phyloP scores from a whole-genome alignment of 768 basidiomycete genomes.

The Mycena floridula region DNA sequence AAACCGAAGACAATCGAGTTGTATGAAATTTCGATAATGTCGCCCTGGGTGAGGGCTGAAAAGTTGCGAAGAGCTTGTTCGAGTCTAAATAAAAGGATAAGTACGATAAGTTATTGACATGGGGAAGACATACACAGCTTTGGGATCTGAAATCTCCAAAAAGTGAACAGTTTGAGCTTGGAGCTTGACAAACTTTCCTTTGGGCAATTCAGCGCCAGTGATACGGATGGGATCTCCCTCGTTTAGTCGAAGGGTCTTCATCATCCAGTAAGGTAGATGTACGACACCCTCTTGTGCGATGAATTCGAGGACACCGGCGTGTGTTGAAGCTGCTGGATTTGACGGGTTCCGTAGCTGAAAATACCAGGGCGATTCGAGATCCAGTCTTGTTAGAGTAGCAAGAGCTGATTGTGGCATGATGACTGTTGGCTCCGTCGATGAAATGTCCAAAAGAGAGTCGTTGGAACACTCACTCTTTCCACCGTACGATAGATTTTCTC shows the following conservation, averaged over 20 bases:
- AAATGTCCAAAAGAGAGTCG: slow-evolving; percentile 7
- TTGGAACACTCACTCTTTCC: slow-evolving; percentile 78
- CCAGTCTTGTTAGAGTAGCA: slow-evolving; percentile 79
- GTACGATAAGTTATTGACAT: background rate
- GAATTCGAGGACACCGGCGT: slow-evolving; percentile 97
- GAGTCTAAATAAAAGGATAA: slow-evolving; percentile 43
- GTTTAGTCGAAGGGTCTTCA: slow-evolving; percentile 88
- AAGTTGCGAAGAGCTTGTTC: slow-evolving; percentile 95
- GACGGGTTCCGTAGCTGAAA: slow-evolving; percentile 92
- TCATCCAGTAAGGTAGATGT: slow-evolving; percentile 98
- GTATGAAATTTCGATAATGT: slow-evolving; percentile 98
- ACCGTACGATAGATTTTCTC: slow-evolving; percentile 91
- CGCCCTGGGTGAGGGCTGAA: slow-evolving; percentile 85
- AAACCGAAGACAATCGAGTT: slow-evolving; percentile 94
- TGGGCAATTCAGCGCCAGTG: slow-evolving; percentile 79
- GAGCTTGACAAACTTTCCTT: slow-evolving; percentile 94
- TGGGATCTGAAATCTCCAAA: slow-evolving; percentile 94
- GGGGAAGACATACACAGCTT: slow-evolving; percentile 76
- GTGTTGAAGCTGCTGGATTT: slow-evolving; percentile 80
- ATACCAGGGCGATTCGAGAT: slow-evolving; percentile 91
- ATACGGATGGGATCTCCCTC: slow-evolving; percentile 96
- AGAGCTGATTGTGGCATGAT: slow-evolving; percentile 97
- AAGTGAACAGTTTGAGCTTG: slow-evolving; percentile 96
- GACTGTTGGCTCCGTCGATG: slow-evolving; percentile 41
- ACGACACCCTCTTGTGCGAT: slow-evolving; percentile 96